Evolutionary conservation across 495 filamentous ascomycete genomes (phyloP), one percentile per base, ranked within the genome.

Genomic region (Diplogelasinospora grovesii): DNA sequence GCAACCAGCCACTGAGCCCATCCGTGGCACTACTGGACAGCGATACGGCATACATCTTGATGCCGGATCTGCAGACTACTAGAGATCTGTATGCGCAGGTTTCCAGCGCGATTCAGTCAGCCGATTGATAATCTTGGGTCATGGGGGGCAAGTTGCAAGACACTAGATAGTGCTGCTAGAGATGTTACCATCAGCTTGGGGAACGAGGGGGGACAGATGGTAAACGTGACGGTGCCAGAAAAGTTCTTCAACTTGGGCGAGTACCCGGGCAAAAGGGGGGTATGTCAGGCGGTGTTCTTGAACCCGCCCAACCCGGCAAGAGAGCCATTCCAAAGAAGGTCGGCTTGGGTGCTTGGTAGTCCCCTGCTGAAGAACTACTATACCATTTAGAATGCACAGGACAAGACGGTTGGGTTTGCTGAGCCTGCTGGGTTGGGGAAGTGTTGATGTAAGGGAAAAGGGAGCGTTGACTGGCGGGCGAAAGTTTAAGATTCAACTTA

Each of bases 361-460:
- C 41, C 51, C 1, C 29, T 45, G 23, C 19, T 60, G 8, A 43
- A 51, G 41, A 31, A 36, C 13, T 60, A 53, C 21, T 56, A 55
- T 22, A 58, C 57, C 1, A 46, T 52, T 3, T 58, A 52, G 54
- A 44, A 60, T 33, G 44, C 30, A 2, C 24, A 20, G 5, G 39
- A 45, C 0, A 32, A 38, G 26, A 41, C 35, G 22, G 14, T 59
- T 8, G 52, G 52, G 6, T 59, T 51, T 26, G 44, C 52, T 4
- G 45, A 34, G 21, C 13, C 30, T 18, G 10, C 30, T 33, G 30
- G 13, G 28, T 5, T 1, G n/a, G 30, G 9, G 30, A 9, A 33
- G 30, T 1, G n/a, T n/a, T n/a, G n/a, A n/a, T n/a, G n/a, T n/a
- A n/a, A n/a, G n/a, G n/a, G n/a, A n/a, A n/a, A n/a, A n/a, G n/a